phyloP scores from a whole-genome alignment of 2,329 filamentous ascomycete species.

The Penicillium sp. region DNA sequence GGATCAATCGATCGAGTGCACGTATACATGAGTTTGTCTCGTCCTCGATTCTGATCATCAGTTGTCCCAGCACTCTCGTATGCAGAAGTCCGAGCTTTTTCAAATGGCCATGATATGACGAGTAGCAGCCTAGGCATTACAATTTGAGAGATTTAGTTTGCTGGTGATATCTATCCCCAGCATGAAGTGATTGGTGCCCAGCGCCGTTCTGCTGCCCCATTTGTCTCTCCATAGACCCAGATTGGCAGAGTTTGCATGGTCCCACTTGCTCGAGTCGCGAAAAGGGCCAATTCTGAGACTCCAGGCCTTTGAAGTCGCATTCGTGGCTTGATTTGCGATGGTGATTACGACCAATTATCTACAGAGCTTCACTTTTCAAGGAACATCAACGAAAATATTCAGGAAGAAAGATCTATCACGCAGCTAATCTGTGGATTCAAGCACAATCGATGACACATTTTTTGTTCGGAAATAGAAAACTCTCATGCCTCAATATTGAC shows the following conservation, averaged over 20 bases:
- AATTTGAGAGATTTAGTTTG: not conserved
- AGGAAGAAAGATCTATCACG: not conserved
- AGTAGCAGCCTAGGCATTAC: not conserved
- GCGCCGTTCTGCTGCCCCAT: not conserved
- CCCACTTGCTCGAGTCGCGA: not conserved
- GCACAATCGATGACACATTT: not conserved
- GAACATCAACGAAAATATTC: not conserved
- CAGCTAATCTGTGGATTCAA: not conserved
- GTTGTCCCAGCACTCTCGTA: not conserved
- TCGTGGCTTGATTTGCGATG: not conserved
- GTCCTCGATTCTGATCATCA: not conserved
- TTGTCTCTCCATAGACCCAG: conserved; percentile 1
- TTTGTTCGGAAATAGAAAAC: not conserved
- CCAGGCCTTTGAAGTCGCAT: not conserved
- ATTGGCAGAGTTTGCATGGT: not conserved
- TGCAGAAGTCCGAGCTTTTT: not conserved
- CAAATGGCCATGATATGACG: not conserved
- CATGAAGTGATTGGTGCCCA: not conserved
- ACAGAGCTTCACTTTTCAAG: not conserved
- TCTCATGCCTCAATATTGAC: not conserved
- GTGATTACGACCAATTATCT: not conserved
- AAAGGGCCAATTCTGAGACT: not conserved
- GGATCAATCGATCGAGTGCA: not conserved
- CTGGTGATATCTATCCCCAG: not conserved
- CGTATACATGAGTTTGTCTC: not conserved